A percentile compares a stretch with the other conserved stretches of the same genome.
Evolutionary conservation across 2,329 filamentous ascomycete species (phyloP).

Genomic region (Aureobasidium vineae): DNA sequence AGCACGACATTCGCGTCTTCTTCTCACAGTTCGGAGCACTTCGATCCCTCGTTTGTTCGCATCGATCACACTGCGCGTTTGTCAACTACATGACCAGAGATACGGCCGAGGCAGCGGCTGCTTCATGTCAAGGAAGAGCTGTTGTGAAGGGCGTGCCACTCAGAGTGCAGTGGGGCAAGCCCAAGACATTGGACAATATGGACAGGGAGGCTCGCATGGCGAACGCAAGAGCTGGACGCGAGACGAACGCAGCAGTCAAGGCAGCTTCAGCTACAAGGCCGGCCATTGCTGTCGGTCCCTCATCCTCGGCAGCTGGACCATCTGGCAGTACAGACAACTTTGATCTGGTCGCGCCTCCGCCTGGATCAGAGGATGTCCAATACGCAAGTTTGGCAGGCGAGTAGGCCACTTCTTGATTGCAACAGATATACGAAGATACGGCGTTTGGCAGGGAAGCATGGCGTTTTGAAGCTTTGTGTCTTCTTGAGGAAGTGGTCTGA

Average conservation of each 20-base stretch:
- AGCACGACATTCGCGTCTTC: conserved; percentile 85
- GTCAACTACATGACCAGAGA: conserved; percentile 87
- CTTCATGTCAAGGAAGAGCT: conserved; percentile 79
- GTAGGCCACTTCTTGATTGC: conserved; percentile 44
- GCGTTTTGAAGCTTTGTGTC: conserved; percentile 25
- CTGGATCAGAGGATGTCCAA: conserved; percentile 71
- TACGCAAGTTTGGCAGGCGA: conserved; percentile 86
- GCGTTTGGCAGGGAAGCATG: conserved; percentile 25
- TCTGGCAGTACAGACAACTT: conserved; percentile 47
- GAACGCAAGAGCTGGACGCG: conserved; percentile 75
- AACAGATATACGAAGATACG: neutral
- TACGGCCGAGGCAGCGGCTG: conserved; percentile 80
- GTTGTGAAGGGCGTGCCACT: conserved; percentile 89
- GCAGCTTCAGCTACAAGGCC: conserved; percentile 31
- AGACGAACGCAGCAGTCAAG: conserved; percentile 41
- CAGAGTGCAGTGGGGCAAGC: conserved; percentile 86
- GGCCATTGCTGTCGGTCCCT: conserved; percentile 31
- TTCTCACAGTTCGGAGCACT: conserved; percentile 88
- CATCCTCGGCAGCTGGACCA: conserved; percentile 43
- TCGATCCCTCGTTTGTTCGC: conserved; percentile 89
- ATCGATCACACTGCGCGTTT: conserved; percentile 96
- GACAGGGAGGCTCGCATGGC: conserved; percentile 78
- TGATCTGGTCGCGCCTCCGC: conserved; percentile 67
- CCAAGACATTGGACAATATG: conserved; percentile 88
- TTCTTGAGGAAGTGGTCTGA: neutral